These are phyloP conservation scores for Chionographis japonica DNA, from an alignment of 106 monocot species.

Conservation along the genomic window DNA sequence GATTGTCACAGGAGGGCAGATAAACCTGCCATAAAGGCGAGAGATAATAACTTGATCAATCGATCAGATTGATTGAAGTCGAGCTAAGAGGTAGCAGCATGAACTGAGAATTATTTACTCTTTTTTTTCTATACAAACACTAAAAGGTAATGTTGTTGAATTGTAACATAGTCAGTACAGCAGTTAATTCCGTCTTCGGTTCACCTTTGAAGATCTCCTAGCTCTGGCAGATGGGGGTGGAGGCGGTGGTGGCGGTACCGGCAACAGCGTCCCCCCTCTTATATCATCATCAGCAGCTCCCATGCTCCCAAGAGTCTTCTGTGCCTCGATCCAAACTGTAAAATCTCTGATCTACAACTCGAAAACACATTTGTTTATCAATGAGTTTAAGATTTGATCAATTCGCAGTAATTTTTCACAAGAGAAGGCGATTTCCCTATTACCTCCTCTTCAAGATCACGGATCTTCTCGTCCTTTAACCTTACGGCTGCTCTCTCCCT, in stretches of 20 bases:
- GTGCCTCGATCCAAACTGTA: conserved; percentile 62
- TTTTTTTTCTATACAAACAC: too few species aligned
- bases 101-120: too few species aligned
- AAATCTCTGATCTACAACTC: conserved; percentile 76
- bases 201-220: conserved; percentile 47
- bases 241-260: conserved; percentile 33
- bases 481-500: conserved; percentile 58
- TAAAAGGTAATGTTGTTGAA: too few species aligned
- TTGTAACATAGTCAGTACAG: neutral
- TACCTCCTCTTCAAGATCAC: conserved; percentile 84
- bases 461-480: conserved; percentile 65
- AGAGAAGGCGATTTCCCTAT: too few species aligned
- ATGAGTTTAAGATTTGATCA: too few species aligned
- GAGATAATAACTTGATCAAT: too few species aligned
- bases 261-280: conserved; percentile 56
- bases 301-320: conserved; percentile 45
- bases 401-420: too few species aligned
- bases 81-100: too few species aligned
- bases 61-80: too few species aligned
- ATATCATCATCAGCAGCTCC: conserved; percentile 49
- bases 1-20: too few species aligned
- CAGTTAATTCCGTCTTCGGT: conserved; percentile 45
- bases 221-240: conserved; percentile 21
- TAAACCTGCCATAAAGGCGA: too few species aligned
- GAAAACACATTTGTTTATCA: neutral